phyloP scores from a whole-genome alignment of 441 rosid species.

The Populus trichocarpa region DNA sequence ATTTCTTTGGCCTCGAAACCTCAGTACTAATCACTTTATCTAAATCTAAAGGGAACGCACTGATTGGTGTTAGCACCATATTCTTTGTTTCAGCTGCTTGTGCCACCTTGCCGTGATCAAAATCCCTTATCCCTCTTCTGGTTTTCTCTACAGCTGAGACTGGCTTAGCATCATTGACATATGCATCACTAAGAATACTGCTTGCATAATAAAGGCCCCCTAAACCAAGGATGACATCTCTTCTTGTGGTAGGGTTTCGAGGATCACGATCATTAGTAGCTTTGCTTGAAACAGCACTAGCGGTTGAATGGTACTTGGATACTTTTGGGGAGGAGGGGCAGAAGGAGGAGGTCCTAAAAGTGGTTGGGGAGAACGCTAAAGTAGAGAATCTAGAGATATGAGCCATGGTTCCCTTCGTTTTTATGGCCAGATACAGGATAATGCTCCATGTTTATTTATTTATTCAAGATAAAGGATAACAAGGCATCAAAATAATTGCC shows the following conservation, averaged over 20 bases:
- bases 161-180: constrained; percentile 25
- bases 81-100: constrained; percentile 29
- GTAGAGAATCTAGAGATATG: constrained; percentile 10
- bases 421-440: background rate
- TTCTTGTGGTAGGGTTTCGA: constrained; percentile 25
- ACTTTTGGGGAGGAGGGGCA: constrained; percentile 15
- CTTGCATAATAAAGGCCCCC: constrained; percentile 42
- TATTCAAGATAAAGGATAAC: background rate
- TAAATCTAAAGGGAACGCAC: constrained; percentile 36
- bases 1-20: constrained; percentile 48
- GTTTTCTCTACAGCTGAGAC: constrained; percentile 28
- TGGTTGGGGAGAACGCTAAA: background rate
- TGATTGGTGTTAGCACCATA: constrained; percentile 5
- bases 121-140: constrained; percentile 35
- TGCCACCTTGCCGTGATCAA: constrained; percentile 19
- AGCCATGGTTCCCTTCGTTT: constrained; percentile 23
- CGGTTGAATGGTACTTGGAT: constrained; percentile 13
- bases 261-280: constrained; percentile 16
- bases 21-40: constrained; percentile 28
- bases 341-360: constrained; percentile 1
- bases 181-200: constrained; percentile 3
- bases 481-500: background rate
- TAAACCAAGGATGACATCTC: constrained; percentile 44
- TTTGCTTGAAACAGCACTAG: constrained; percentile 25
- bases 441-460: background rate